Evolutionary conservation across 306 rosid species (phyloP), one percentile per base, ranked within the genome.

Genomic region (Quercus glauca): DNA sequence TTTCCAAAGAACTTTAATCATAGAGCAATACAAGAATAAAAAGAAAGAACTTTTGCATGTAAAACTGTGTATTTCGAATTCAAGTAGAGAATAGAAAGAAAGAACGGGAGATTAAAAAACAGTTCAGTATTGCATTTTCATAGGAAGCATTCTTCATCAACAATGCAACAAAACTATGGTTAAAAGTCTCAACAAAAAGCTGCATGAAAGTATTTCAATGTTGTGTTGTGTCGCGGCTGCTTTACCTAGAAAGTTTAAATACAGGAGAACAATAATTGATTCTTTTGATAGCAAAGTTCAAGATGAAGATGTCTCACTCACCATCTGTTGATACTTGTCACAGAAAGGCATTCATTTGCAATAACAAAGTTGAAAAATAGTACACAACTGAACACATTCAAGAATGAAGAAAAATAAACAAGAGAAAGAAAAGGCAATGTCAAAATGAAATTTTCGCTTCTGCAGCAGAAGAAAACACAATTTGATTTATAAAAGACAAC

Each of bases 401-500:
- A 23, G 19, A 23, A 73, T 68, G 15, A 58, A 67, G 49, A 11
- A 69, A 60, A 19, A 73, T 41, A 69, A 33, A 45, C 31, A 18
- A 19, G 18, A 14, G 18, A 29, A 25, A 14, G 15, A 1, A 82
- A 87, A 37, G 53, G 35, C 45, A 81, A 49, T 49, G 5, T 13
- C 53, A 49, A 31, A 37, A 77, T 15, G 64, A 78, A 59, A 67
- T 15, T 80, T 67, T 49, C 53, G 9, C 7, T 78, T 70, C 71
- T 55, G 45, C 70, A 23, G 13, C 55, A 6, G 25, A 25, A 19
- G 11, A 64, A 65, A 41, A 17, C 19, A 76, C 56, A 26, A 19
- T 20, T 17, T 5, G 55, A 63, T 73, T 57, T 56, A 67, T 68
- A 73, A 43, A 55, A 51, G 58, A 78, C 64, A 71, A 84, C 78